A percentile compares a stretch with the other conserved stretches of the same genome.
phyloP scores from a whole-genome alignment of 495 filamentous ascomycete genomes.

The Amniculicola lignicola region DNA sequence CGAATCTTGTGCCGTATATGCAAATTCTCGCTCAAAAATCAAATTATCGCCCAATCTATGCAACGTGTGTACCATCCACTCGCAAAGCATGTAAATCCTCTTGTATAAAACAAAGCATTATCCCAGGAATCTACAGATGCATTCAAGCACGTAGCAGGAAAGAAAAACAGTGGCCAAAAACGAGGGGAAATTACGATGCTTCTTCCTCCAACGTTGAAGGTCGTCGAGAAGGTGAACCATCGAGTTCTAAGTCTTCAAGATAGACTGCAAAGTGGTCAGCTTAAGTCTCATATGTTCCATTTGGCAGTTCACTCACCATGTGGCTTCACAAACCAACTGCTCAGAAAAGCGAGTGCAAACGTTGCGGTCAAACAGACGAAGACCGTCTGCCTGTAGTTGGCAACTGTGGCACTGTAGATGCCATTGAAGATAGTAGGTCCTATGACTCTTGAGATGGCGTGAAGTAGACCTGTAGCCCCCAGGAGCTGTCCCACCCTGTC shows the following conservation, averaged over 20 bases:
- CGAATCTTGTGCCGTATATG: too few relatives aligned
- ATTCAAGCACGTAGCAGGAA: too few relatives aligned
- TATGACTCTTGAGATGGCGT: constrained; percentile 74
- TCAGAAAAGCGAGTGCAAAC: constrained; percentile 63
- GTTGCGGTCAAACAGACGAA: constrained; percentile 68
- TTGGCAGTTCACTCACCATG: constrained; percentile 55
- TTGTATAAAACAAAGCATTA: too few relatives aligned
- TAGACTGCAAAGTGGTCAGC: constrained; percentile 11
- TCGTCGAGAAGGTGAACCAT: background rate
- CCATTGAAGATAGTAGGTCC: constrained; percentile 78
- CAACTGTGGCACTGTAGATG: constrained; percentile 78
- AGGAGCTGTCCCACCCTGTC: constrained; percentile 79
- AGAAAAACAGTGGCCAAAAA: constrained; percentile 1
- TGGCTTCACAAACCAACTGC: constrained; percentile 67
- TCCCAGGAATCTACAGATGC: too few relatives aligned
- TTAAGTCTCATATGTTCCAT: background rate
- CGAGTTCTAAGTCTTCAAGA: constrained; percentile 13
- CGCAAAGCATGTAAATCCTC: too few relatives aligned
- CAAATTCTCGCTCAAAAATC: too few relatives aligned
- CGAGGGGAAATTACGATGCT: background rate
- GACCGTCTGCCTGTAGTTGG: constrained; percentile 71
- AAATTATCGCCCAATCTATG: too few relatives aligned
- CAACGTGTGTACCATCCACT: too few relatives aligned
- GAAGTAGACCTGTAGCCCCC: constrained; percentile 80
- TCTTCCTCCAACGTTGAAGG: background rate